Evolutionary conservation across 352 stramenopile genomes (phyloP), one percentile per base, ranked within the genome.

Genomic region (Phytophthora niederhauseri): DNA sequence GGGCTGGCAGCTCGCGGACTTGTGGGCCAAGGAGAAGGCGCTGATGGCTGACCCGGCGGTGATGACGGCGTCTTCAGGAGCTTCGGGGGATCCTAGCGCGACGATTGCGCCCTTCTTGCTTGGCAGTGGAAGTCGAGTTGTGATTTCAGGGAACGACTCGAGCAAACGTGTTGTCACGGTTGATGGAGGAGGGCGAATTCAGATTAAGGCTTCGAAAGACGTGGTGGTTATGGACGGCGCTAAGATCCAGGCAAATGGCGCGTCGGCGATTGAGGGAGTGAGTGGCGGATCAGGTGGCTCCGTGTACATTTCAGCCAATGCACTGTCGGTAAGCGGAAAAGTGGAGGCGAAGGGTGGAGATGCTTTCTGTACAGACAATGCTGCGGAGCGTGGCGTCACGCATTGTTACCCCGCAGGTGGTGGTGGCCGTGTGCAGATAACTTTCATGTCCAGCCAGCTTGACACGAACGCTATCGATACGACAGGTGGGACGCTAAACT

Each of bases 381-480:
- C 72, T 8, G 55, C 45, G 17, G 80, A 76, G 1, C 59, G 61
- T 48, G 69, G 72, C 3, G 57, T 81, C 14, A 71, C 46, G 7
- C 72, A 80, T 22, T 93, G 85, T 20, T 89, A 76, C 17, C 81
- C 85, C 14, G 85, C 79, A 31, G 85, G 85, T 56, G 85, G 85
- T 7, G 85, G 85, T 22, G 85, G 85, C 2, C 81, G 85, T 61
- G 73, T 93, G 15, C 84, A 89, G 69, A 85, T 93, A 30, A 74
- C 77, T 19, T 93, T 82, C 65, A 79, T 82, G 49, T 93, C 85
- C 19, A 91, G 85, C 30, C 81, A 91, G 56, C 64, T 93, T 0
- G 66, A 86, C n/a, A 76, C 80, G 12, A 59, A 76, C 55, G 71
- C 76, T 1, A 77, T 93, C 7, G 80, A 90, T 59, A 81, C 78